Conservation (phyloP, 306 rosid species). For the Prinsepia uniflora region DNA sequence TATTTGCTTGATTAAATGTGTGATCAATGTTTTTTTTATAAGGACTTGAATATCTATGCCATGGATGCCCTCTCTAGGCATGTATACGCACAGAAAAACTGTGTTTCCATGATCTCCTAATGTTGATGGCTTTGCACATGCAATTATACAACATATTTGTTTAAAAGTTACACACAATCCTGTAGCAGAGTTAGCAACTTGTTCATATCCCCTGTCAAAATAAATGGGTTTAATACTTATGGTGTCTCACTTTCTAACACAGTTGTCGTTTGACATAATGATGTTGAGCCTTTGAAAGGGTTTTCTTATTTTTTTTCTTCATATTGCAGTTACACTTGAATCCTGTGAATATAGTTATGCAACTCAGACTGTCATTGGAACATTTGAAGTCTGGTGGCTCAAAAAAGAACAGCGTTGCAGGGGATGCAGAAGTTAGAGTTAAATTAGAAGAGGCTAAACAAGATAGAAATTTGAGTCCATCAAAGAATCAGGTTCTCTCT, state of each 20-base stretch:
- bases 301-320: conserved; percentile 21
- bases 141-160: not conserved
- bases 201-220: not conserved
- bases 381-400: conserved; percentile 42
- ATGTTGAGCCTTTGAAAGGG: conserved; percentile 1
- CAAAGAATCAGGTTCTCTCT: conserved; percentile 62
- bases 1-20: not conserved
- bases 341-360: conserved; percentile 69
- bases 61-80: conserved; percentile 2
- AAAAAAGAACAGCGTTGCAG: conserved; percentile 27
- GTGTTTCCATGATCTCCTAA: not conserved
- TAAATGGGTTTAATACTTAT: not conserved
- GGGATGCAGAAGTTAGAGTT: conserved; percentile 39
- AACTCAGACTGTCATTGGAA: conserved; percentile 72
- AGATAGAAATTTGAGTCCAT: conserved; percentile 44
- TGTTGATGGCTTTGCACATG: not conserved
- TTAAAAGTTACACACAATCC: not conserved
- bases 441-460: conserved; percentile 47
- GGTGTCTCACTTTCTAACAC: not conserved
- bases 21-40: not conserved
- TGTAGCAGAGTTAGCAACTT: not conserved
- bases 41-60: not conserved
- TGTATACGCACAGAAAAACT: not conserved
- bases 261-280: not conserved
- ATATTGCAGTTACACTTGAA: conserved; percentile 85